phyloP scores from a whole-genome alignment of 352 stramenopile genomes.

The Globisporangium perplexum region DNA sequence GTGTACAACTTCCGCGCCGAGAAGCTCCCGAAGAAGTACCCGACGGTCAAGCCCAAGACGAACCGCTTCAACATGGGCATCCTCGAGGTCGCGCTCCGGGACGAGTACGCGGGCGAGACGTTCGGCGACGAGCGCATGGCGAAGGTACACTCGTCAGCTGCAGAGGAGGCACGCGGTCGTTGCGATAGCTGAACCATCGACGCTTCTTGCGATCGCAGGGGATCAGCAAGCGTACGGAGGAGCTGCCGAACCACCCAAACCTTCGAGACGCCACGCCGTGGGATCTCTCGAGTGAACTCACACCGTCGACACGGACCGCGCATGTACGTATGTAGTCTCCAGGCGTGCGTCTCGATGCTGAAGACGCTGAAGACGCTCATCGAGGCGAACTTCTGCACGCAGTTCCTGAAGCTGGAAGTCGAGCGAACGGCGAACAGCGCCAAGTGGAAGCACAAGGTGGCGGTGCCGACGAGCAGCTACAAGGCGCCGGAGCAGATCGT shows the following conservation, averaged over 20 bases:
- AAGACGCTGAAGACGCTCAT: not conserved
- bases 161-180: no score
- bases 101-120: slow-evolving; percentile 54
- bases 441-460: slow-evolving; percentile 46
- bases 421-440: slow-evolving; percentile 31
- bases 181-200: no score
- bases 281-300: slow-evolving; percentile 58
- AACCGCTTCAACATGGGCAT: slow-evolving; percentile 82
- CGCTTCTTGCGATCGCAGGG: slow-evolving; percentile 18
- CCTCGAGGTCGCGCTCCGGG: slow-evolving; percentile 56
- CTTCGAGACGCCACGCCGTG: slow-evolving; percentile 51
- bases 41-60: slow-evolving; percentile 55
- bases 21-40: slow-evolving; percentile 77
- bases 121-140: slow-evolving; percentile 71
- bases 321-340: slow-evolving; percentile 25
- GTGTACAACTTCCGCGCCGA: slow-evolving; percentile 84
- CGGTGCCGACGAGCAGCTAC: slow-evolving; percentile 25
- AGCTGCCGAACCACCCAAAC: slow-evolving; percentile 70
- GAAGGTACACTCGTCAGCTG: slow-evolving; percentile 20
- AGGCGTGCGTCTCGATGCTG: not conserved
- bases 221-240: slow-evolving; percentile 65
- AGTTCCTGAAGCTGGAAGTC: slow-evolving; percentile 31
- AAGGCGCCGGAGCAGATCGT: slow-evolving; percentile 50
- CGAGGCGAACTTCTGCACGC: not conserved
- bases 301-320: slow-evolving; percentile 30